A percentile compares a stretch with the other conserved stretches of the same genome.
These are phyloP conservation scores for Globisporangium camurandrum DNA, from an alignment of 352 stramenopile species.

Conservation along the genomic window DNA sequence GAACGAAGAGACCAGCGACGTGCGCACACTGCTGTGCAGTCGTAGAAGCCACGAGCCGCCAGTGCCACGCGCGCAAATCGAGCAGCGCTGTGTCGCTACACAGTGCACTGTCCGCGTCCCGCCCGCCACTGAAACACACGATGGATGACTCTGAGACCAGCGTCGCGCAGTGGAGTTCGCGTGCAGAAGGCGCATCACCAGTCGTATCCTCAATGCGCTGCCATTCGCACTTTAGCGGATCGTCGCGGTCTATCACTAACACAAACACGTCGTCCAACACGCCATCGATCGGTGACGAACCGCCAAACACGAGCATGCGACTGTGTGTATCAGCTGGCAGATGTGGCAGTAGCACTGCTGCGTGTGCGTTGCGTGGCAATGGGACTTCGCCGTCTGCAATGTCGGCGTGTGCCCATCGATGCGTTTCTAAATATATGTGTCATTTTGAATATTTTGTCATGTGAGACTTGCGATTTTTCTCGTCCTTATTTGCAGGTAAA, in stretches of 20 bases:
- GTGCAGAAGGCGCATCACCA: constrained; percentile 26
- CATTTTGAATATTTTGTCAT: too few species aligned
- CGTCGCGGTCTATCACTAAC: constrained; percentile 15
- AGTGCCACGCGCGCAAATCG: constrained; percentile 26
- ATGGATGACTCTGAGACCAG: constrained; percentile 9
- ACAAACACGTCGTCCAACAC: constrained; percentile 47
- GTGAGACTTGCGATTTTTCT: too few species aligned
- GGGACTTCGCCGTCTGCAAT: constrained; percentile 29
- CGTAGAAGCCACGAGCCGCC: constrained; percentile 47
- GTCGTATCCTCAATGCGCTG: constrained; percentile 15
- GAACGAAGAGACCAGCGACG: constrained; percentile 18
- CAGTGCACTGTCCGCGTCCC: constrained; percentile 39
- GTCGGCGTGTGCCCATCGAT: constrained; percentile 20
- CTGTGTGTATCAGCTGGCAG: background rate
- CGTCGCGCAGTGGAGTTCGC: constrained; percentile 41
- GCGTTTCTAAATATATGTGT: too few species aligned
- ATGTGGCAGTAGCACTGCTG: constrained; percentile 27
- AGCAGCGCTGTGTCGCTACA: constrained; percentile 57
- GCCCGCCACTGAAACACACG: constrained; percentile 41
- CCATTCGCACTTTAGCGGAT: constrained; percentile 20
- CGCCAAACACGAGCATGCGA: constrained; percentile 48
- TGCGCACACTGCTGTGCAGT: constrained; percentile 52
- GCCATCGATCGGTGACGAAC: constrained; percentile 47
- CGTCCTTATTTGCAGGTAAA: too few species aligned
- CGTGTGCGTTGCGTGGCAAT: constrained; percentile 45